These are phyloP conservation scores for Raddia guianensis DNA, from an alignment of 176 grass and related monocot genomes.

Conservation along the genomic window DNA sequence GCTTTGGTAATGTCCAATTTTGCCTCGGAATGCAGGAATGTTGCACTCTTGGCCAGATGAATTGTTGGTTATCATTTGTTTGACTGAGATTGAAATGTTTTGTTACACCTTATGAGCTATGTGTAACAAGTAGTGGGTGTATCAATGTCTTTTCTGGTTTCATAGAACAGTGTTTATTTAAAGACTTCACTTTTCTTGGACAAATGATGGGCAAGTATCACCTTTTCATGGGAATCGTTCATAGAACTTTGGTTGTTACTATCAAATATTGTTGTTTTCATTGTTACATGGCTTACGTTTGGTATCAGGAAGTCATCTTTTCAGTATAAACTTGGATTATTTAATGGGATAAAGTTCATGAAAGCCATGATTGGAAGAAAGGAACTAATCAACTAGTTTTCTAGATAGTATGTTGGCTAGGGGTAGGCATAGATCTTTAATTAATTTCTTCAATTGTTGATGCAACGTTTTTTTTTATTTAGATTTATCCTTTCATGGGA, in stretches of 20 bases:
- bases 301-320: neutral
- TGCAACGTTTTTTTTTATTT: conserved; percentile 7
- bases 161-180: neutral
- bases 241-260: neutral
- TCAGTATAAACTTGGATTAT: neutral
- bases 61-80: neutral
- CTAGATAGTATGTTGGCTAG: neutral
- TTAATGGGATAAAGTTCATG: neutral
- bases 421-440: neutral
- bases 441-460: neutral
- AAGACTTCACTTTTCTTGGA: neutral
- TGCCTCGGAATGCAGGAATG: neutral
- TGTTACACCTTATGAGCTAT: neutral
- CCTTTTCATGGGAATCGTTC: neutral
- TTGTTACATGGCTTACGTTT: neutral
- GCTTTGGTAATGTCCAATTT: conserved; percentile 1
- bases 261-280: neutral
- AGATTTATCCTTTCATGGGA: neutral
- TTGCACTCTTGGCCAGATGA: neutral
- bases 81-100: neutral
- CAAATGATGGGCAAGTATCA: neutral
- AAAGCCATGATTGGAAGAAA: neutral
- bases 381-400: neutral
- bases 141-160: neutral
- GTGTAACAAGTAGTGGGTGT: neutral